Percentiles rank a stretch among this genome's conserved stretches.
phyloP scores from a whole-genome alignment of 139 green algal species.

The Haematococcus sp. region DNA sequence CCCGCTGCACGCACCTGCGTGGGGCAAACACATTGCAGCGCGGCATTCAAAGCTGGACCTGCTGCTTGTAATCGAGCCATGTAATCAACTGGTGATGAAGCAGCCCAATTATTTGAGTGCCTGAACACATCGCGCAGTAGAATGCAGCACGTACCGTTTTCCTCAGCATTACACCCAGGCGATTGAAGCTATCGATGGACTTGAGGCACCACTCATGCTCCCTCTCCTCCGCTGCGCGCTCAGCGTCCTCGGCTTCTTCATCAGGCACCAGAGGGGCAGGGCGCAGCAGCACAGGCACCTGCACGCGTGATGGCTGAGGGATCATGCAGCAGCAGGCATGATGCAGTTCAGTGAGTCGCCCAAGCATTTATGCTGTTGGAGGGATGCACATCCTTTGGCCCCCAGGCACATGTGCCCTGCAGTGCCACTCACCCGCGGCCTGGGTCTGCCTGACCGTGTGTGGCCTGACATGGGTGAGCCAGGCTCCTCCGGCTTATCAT shows the following conservation, averaged over 20 bases:
- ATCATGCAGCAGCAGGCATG: too few relatives aligned
- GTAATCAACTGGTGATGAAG: too few relatives aligned
- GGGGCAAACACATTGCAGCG: too few relatives aligned
- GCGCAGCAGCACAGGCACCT: background rate
- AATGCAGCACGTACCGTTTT: background rate
- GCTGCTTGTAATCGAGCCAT: too few relatives aligned
- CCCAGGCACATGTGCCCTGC: too few relatives aligned
- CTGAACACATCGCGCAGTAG: background rate
- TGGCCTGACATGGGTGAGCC: background rate
- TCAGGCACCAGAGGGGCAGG: background rate
- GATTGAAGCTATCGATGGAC: background rate
- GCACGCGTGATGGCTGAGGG: too few relatives aligned
- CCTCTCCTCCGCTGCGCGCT: background rate
- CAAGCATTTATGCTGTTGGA: too few relatives aligned
- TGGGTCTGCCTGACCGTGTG: background rate
- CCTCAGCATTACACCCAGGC: background rate
- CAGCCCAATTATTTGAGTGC: too few relatives aligned
- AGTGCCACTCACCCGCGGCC: background rate
- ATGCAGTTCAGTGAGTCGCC: too few relatives aligned
- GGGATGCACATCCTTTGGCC: too few relatives aligned
- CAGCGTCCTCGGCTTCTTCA: too few relatives aligned
- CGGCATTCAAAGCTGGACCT: too few relatives aligned
- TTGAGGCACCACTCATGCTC: background rate
- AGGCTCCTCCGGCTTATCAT: background rate
- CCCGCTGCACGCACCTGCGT: constrained; percentile 8